Evolutionary conservation across 805 yeast species (phyloP).

Genomic region (Komagataella populi): DNA sequence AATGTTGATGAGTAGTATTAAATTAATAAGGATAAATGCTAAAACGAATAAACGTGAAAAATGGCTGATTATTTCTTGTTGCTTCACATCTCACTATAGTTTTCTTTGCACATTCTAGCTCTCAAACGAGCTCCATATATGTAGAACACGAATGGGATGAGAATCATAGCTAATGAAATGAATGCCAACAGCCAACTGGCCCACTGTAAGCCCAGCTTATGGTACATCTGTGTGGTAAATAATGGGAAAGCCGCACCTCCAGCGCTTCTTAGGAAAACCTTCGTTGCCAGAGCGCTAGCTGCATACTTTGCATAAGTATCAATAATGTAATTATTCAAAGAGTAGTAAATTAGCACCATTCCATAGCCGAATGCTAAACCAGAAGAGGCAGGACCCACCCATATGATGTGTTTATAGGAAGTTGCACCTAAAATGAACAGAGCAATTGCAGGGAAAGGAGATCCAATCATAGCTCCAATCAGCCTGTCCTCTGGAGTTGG

Average conservation of each 20-base stretch:
- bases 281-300: slow-evolving; percentile 71
- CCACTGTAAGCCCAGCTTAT: slow-evolving; percentile 63
- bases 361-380: slow-evolving; percentile 50
- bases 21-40: background rate
- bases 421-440: slow-evolving; percentile 76
- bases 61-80: background rate
- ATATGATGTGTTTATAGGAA: slow-evolving; percentile 48
- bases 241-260: slow-evolving; percentile 84
- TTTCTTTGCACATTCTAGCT: slow-evolving; percentile 52
- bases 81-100: slow-evolving; percentile 22
- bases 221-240: slow-evolving; percentile 73
- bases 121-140: slow-evolving; percentile 53
- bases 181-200: slow-evolving; percentile 71
- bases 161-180: slow-evolving; percentile 63
- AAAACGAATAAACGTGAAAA: background rate
- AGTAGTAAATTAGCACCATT: slow-evolving; percentile 45
- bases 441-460: slow-evolving; percentile 73
- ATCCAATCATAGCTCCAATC: slow-evolving; percentile 70
- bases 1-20: background rate
- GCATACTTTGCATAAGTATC: slow-evolving; percentile 80
- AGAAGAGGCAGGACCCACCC: slow-evolving; percentile 52
- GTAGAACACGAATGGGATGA: slow-evolving; percentile 60
- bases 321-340: slow-evolving; percentile 68
- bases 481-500: slow-evolving; percentile 75
- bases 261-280: slow-evolving; percentile 66